Conservation (phyloP, 306 rosid genomes). For the Glycine soja region DNA sequence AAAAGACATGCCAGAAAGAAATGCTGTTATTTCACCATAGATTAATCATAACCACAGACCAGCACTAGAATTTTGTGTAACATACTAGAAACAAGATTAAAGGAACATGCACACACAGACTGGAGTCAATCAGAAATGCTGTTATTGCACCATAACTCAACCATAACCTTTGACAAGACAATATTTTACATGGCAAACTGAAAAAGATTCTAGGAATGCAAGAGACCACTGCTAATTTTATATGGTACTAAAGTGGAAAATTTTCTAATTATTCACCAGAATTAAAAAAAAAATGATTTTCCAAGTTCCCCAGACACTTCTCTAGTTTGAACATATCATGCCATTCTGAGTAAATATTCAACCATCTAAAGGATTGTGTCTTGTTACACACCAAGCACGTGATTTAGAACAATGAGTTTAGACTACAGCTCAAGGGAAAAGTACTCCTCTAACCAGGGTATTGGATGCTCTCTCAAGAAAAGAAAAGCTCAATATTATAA, state of each 20-base stretch:
- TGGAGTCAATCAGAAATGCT: slow-evolving; percentile 19
- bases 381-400: not conserved
- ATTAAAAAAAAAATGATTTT: not conserved
- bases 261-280: slow-evolving; percentile 34
- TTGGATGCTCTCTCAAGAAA: not conserved
- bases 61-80: slow-evolving; percentile 13
- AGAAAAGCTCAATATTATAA: not conserved
- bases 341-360: not conserved
- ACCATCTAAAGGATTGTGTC: not conserved
- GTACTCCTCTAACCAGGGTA: not conserved
- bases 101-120: not conserved
- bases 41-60: slow-evolving; percentile 33
- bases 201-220: slow-evolving; percentile 4
- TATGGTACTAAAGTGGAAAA: not conserved
- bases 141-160: slow-evolving; percentile 4
- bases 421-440: not conserved
- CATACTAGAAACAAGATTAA: slow-evolving; percentile 5
- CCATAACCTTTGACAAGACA: not conserved
- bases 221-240: not conserved
- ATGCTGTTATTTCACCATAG: slow-evolving; percentile 32
- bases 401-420: not conserved
- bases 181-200: slow-evolving; percentile 14
- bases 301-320: not conserved
- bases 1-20: slow-evolving; percentile 36
- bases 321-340: slow-evolving; percentile 13